Conservation (phyloP, 2,329 filamentous ascomycete genomes). For the Proliferodiscus dingleyae region DNA sequence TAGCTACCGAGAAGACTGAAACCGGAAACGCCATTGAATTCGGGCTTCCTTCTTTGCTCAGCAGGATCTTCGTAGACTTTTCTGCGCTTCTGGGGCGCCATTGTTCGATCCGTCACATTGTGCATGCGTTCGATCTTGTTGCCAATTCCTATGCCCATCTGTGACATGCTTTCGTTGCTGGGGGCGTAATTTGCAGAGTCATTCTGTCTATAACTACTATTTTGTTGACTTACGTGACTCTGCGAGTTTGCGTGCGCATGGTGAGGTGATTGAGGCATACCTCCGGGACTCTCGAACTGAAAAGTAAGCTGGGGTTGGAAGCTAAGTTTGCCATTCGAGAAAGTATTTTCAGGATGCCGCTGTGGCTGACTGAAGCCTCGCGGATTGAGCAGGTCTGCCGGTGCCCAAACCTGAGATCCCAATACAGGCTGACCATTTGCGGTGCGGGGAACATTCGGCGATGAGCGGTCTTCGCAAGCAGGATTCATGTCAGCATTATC, state of each 20-base stretch:
- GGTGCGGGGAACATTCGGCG: constrained; percentile 24
- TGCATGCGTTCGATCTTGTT: constrained; percentile 72
- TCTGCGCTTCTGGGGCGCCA: constrained; percentile 60
- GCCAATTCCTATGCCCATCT: constrained; percentile 40
- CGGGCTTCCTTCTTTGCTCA: constrained; percentile 37
- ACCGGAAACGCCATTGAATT: constrained; percentile 44
- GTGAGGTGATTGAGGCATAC: constrained; percentile 9
- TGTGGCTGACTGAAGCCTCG: constrained; percentile 29
- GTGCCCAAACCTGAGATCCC: constrained; percentile 34
- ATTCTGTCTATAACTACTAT: constrained; percentile 11
- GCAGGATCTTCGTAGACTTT: constrained; percentile 47
- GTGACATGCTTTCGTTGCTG: constrained; percentile 9
- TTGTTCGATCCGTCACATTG: constrained; percentile 63
- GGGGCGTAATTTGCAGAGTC: constrained; percentile 22
- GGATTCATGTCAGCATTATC: constrained; percentile 24
- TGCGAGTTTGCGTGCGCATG: constrained; percentile 6
- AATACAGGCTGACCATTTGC: constrained; percentile 18
- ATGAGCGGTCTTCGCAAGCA: constrained; percentile 24
- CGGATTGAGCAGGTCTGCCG: constrained; percentile 39
- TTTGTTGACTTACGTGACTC: constrained; percentile 1
- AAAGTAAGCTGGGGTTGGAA: constrained; percentile 20
- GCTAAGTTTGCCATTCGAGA: constrained; percentile 8
- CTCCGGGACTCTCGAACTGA: constrained; percentile 29
- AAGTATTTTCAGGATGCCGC: constrained; percentile 13
- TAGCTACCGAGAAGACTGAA: constrained; percentile 61